Evolutionary conservation across 2,329 filamentous ascomycete genomes (phyloP).

Genomic region (Botrytis medusae): DNA sequence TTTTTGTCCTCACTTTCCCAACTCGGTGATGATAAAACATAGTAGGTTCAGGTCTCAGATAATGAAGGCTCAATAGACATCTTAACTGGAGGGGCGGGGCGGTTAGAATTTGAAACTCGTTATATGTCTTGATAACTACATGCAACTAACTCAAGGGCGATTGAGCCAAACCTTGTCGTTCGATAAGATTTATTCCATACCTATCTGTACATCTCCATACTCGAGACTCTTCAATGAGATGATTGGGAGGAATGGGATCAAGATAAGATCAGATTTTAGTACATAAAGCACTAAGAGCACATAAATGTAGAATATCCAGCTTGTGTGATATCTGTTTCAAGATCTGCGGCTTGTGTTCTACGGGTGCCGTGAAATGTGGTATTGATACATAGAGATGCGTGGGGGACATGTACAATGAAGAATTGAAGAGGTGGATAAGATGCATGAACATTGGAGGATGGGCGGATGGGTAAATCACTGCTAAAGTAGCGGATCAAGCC

Average conservation of each 20-base stretch:
- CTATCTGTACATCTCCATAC: neutral
- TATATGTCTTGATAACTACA: neutral
- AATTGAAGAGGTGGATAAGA: neutral
- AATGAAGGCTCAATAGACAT: neutral
- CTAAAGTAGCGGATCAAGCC: neutral
- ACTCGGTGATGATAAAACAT: neutral
- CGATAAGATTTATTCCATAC: neutral
- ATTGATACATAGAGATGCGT: neutral
- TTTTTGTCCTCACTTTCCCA: neutral
- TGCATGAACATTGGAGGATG: neutral
- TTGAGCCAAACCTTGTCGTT: neutral
- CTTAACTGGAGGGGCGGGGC: neutral
- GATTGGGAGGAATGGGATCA: neutral
- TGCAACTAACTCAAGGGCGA: neutral
- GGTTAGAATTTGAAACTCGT: neutral
- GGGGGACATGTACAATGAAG: neutral
- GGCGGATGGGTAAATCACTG: neutral
- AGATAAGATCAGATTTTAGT: neutral
- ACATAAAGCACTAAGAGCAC: neutral
- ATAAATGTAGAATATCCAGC: neutral
- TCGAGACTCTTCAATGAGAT: neutral
- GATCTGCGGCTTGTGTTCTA: neutral
- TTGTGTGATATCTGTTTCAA: neutral
- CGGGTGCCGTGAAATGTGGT: neutral
- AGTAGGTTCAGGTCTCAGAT: neutral